Percentiles rank a stretch among this genome's conserved stretches.
Evolutionary conservation across 345 rosid genomes (phyloP).

Genomic region (Populus ilicifolia): DNA sequence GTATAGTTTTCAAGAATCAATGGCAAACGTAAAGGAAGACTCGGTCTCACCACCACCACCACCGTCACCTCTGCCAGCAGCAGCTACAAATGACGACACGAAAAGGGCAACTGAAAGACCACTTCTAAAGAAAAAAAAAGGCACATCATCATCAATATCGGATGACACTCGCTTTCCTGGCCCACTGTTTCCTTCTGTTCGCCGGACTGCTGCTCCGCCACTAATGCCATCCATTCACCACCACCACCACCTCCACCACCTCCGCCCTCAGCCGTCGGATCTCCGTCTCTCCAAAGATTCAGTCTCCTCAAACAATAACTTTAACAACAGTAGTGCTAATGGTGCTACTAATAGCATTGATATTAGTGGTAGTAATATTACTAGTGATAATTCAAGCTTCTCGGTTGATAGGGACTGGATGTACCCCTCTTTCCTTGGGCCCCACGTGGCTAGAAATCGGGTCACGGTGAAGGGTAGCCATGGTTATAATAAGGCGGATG

Average conservation of each 20-base stretch:
- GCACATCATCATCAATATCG: background rate
- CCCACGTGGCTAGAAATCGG: conserved; percentile 44
- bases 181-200: conserved; percentile 56
- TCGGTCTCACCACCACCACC: background rate
- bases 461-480: conserved; percentile 34
- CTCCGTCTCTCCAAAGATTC: conserved; percentile 33
- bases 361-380: background rate
- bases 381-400: conserved; percentile 12
- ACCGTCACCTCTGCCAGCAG: conserved; percentile 8
- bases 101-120: conserved; percentile 34
- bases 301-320: background rate
- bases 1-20: background rate
- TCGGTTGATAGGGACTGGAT: conserved; percentile 54
- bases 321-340: conserved; percentile 2
- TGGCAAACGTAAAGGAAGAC: background rate
- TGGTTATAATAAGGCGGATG: conserved; percentile 21
- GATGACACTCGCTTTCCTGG: conserved; percentile 49
- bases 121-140: conserved; percentile 48
- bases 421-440: conserved; percentile 57
- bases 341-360: conserved; percentile 3
- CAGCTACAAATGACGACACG: background rate
- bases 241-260: conserved; percentile 19
- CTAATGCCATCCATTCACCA: conserved; percentile 2
- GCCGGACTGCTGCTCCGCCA: conserved; percentile 35
- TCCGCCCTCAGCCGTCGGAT: conserved; percentile 20